Evolutionary conservation across 257 asterid species (phyloP).

Genomic region (Gentiana straminea): DNA sequence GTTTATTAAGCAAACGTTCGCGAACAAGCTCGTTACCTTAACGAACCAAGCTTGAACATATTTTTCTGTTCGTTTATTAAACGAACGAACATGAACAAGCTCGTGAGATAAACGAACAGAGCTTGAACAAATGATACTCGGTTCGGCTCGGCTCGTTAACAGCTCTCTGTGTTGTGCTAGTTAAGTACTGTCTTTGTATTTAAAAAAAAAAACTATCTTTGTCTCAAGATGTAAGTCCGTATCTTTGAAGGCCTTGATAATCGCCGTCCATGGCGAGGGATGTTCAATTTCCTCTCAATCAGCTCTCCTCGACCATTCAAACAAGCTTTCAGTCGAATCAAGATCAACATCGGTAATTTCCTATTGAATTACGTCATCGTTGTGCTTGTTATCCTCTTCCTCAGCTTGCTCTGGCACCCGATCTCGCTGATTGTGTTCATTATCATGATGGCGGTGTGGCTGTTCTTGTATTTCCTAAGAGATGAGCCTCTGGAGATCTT

Average conservation of each 20-base stretch:
- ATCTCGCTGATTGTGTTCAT: slow-evolving; percentile 26
- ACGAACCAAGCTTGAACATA: no score
- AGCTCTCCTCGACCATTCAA: slow-evolving; percentile 21
- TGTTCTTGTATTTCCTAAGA: slow-evolving; percentile 32
- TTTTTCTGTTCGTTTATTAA: no score
- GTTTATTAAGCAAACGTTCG: no score
- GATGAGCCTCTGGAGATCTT: slow-evolving; percentile 19
- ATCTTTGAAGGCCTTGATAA: slow-evolving; percentile 8
- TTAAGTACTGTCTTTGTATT: not conserved
- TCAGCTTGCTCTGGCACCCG: slow-evolving; percentile 29
- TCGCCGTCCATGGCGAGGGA: slow-evolving; percentile 36
- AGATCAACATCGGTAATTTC: slow-evolving; percentile 26
- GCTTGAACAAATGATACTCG: no score
- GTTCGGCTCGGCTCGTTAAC: no score
- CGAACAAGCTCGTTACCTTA: no score
- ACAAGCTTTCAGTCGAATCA: slow-evolving; percentile 22
- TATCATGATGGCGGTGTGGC: slow-evolving; percentile 18
- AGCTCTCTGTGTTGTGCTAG: slow-evolving; percentile 1
- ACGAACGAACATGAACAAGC: no score
- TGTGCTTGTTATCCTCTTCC: slow-evolving; percentile 21
- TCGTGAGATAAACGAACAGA: no score
- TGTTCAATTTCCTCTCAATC: slow-evolving; percentile 18
- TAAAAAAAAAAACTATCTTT: no score
- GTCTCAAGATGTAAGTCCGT: no score
- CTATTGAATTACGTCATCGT: slow-evolving; percentile 30